Conservation (phyloP, 768 basidiomycete species). For the Suillus brevipes region DNA sequence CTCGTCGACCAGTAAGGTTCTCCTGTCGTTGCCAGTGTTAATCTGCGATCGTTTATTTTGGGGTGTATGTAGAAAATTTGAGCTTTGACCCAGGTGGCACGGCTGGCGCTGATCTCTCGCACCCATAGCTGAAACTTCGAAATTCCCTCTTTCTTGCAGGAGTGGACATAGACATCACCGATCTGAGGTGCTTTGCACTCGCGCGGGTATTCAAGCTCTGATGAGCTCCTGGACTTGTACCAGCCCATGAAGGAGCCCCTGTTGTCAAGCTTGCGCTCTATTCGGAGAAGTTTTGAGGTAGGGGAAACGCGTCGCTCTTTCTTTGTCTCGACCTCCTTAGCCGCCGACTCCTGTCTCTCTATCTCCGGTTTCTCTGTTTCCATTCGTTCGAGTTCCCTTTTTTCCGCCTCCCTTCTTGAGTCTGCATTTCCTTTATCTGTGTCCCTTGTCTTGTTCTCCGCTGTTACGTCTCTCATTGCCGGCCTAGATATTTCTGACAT, state of each 20-base stretch:
- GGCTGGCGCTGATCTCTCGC: background rate
- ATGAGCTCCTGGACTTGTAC: slow-evolving; percentile 4
- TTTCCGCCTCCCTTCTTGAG: background rate
- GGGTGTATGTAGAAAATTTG: slow-evolving; percentile 5
- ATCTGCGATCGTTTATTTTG: background rate
- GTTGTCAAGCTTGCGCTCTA: slow-evolving; percentile 6
- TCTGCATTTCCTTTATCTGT: background rate
- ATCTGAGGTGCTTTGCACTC: slow-evolving; percentile 3
- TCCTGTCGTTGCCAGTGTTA: background rate
- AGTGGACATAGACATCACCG: slow-evolving; percentile 6
- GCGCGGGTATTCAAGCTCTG: slow-evolving; percentile 2
- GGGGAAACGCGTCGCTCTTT: background rate
- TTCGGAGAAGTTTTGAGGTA: background rate
- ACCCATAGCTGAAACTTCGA: slow-evolving; percentile 5
- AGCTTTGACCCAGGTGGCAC: slow-evolving; percentile 8
- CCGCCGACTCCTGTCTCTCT: background rate
- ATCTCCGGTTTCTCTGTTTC: background rate
- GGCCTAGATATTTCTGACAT: background rate
- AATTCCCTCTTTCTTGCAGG: background rate
- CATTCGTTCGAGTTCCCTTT: background rate
- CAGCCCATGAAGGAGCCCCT: slow-evolving; percentile 2
- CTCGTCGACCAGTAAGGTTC: slow-evolving; percentile 3
- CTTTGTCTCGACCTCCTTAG: background rate
- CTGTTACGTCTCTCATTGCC: too few species aligned
- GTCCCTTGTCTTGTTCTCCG: background rate